These are phyloP conservation scores for Hippophae gyantsensis DNA, from an alignment of 306 rosid genomes.

Conservation along the genomic window DNA sequence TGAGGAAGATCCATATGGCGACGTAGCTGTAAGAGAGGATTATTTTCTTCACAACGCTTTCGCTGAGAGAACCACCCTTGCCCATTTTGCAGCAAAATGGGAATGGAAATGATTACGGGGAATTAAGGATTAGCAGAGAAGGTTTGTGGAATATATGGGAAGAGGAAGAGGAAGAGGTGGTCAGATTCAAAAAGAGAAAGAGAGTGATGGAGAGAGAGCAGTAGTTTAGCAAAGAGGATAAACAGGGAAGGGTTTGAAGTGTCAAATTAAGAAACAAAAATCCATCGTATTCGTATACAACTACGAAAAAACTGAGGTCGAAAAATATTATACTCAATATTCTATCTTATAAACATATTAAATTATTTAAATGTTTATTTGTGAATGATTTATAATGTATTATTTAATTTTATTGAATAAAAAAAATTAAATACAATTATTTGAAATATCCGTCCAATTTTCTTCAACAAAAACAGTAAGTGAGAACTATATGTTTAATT, in stretches of 20 bases:
- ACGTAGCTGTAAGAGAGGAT: slow-evolving; percentile 72
- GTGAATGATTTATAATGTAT: too few species aligned
- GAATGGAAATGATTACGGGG: not conserved
- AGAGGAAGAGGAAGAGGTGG: slow-evolving; percentile 6
- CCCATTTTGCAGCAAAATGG: slow-evolving; percentile 36
- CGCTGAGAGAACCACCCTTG: slow-evolving; percentile 66
- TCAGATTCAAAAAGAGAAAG: slow-evolving; percentile 7
- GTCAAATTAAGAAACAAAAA: not conserved
- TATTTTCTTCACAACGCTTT: slow-evolving; percentile 69
- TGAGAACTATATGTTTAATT: too few species aligned
- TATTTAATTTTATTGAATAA: too few species aligned
- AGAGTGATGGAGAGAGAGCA: slow-evolving; percentile 5
- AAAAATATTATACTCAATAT: too few species aligned
- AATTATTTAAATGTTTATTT: too few species aligned
- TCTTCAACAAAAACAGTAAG: too few species aligned
- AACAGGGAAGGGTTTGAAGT: not conserved
- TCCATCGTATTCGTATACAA: too few species aligned
- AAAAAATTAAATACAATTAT: too few species aligned
- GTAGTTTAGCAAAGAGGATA: not conserved
- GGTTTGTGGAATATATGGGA: slow-evolving; percentile 5
- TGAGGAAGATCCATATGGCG: slow-evolving; percentile 75
- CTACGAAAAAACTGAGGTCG: too few species aligned
- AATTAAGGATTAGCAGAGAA: slow-evolving; percentile 6
- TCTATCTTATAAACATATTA: too few species aligned
- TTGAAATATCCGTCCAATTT: too few species aligned